These are phyloP conservation scores for Trichoderma gamsii DNA, from an alignment of 495 filamentous ascomycete genomes.

Conservation along the genomic window DNA sequence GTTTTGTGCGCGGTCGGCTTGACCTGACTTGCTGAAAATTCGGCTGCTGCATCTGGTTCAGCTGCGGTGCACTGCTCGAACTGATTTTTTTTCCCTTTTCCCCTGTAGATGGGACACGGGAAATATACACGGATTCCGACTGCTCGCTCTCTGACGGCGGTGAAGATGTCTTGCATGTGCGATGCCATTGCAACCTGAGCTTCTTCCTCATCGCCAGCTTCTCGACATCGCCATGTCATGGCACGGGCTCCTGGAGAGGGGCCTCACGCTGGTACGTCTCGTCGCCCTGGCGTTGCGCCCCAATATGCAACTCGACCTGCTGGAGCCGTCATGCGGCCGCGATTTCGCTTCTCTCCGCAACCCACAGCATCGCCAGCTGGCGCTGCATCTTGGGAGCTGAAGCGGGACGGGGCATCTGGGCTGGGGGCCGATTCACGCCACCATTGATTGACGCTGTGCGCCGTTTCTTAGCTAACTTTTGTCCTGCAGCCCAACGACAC, in stretches of 20 bases:
- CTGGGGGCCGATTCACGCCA: not conserved
- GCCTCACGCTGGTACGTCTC: not conserved
- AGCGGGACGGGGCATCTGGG: constrained; percentile 6
- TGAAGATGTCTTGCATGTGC: constrained; percentile 4
- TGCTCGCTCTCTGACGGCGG: not conserved
- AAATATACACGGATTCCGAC: not conserved
- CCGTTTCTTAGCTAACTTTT: not conserved
- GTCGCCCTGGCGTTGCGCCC: too few relatives aligned
- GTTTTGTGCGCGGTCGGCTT: constrained; percentile 7
- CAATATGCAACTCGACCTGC: not conserved
- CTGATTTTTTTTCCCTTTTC: not conserved
- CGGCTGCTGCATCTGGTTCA: not conserved
- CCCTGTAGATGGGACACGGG: not conserved
- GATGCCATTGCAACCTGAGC: not conserved
- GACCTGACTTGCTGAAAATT: not conserved
- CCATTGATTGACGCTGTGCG: not conserved
- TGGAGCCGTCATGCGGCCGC: not conserved
- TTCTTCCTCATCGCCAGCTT: constrained; percentile 4
- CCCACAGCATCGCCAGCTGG: not conserved
- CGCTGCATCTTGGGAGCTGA: constrained; percentile 2
- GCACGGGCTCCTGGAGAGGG: constrained; percentile 4
- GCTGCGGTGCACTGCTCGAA: not conserved
- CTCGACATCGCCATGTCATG: not conserved
- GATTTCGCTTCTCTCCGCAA: not conserved
- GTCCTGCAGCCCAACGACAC: constrained; percentile 18